These are phyloP conservation scores for Kwoniella sp. DNA, from an alignment of 768 basidiomycete species.

Conservation along the genomic window DNA sequence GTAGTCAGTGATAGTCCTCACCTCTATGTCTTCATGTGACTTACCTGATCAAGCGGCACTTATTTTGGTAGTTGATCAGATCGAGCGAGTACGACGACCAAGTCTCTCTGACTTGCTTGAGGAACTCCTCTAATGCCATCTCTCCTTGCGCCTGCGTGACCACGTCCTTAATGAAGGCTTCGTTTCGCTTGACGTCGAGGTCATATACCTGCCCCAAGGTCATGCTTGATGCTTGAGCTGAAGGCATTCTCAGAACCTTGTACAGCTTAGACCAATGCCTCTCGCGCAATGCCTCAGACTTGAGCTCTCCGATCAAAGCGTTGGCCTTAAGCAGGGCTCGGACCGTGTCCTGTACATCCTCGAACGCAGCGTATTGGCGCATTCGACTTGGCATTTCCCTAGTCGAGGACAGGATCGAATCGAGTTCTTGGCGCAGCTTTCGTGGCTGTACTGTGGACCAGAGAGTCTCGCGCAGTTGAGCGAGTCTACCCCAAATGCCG, in stretches of 20 bases:
- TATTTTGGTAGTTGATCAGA: constrained; percentile 96
- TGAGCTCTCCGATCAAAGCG: constrained; percentile 81
- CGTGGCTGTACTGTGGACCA: constrained; percentile 93
- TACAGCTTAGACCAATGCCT: constrained; percentile 97
- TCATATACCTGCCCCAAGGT: constrained; percentile 96
- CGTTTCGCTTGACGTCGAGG: constrained; percentile 90
- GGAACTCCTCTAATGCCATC: constrained; percentile 92
- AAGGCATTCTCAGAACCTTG: constrained; percentile 72
- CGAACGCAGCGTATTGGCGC: constrained; percentile 98
- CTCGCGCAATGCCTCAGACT: constrained; percentile 94
- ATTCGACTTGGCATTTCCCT: constrained; percentile 99
- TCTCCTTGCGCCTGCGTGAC: constrained; percentile 97
- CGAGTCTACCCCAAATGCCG: constrained; percentile 91
- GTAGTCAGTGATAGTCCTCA: no score
- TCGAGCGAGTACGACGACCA: constrained; percentile 96
- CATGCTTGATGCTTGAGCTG: constrained; percentile 78
- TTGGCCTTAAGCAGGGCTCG: constrained; percentile 84
- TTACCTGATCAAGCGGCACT: constrained; percentile 92
- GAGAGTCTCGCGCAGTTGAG: constrained; percentile 75
- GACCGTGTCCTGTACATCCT: constrained; percentile 90
- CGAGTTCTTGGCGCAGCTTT: constrained; percentile 88
- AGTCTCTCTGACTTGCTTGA: constrained; percentile 91
- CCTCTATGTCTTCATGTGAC: no score
- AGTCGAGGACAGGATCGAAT: constrained; percentile 83
- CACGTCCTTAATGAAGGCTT: constrained; percentile 83